Evolutionary conservation across 2,329 filamentous ascomycete species (phyloP).

Genomic region (Tolypocladium endophyticum): DNA sequence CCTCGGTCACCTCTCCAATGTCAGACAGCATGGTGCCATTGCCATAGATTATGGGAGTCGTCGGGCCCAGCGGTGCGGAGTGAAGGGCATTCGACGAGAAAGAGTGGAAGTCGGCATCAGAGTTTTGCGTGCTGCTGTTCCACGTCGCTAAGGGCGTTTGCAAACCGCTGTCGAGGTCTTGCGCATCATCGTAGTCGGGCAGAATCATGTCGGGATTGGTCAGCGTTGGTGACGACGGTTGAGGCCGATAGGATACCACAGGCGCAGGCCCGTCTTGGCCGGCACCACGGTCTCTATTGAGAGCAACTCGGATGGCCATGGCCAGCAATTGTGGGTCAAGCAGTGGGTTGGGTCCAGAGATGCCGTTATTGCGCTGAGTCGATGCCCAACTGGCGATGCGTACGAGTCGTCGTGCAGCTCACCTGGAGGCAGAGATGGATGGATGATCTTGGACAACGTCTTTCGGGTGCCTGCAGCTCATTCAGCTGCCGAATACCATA

Average conservation of each 20-base stretch:
- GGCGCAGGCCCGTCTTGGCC: constrained; percentile 16
- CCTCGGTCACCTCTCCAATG: constrained; percentile 48
- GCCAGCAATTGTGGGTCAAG: background rate
- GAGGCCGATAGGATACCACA: constrained; percentile 29
- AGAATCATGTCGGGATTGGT: constrained; percentile 94
- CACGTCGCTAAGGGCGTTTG: constrained; percentile 42
- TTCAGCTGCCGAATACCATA: background rate
- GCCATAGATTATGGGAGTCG: constrained; percentile 57
- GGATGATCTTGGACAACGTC: background rate
- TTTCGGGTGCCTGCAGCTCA: background rate
- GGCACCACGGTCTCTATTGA: constrained; percentile 15
- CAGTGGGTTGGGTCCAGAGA: background rate
- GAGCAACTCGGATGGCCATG: constrained; percentile 21
- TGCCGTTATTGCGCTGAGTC: background rate
- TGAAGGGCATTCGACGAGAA: constrained; percentile 27
- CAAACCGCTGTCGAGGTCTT: constrained; percentile 40
- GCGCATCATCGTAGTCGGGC: constrained; percentile 56
- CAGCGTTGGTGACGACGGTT: constrained; percentile 70
- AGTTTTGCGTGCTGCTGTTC: constrained; percentile 31
- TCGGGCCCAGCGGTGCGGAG: constrained; percentile 36
- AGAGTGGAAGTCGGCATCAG: constrained; percentile 29
- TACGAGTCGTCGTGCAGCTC: background rate
- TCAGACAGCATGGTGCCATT: constrained; percentile 61
- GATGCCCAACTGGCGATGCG: background rate
- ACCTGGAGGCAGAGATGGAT: background rate